Conservation (phyloP, 2,329 filamentous ascomycete species). For the Neonectria faginata region DNA sequence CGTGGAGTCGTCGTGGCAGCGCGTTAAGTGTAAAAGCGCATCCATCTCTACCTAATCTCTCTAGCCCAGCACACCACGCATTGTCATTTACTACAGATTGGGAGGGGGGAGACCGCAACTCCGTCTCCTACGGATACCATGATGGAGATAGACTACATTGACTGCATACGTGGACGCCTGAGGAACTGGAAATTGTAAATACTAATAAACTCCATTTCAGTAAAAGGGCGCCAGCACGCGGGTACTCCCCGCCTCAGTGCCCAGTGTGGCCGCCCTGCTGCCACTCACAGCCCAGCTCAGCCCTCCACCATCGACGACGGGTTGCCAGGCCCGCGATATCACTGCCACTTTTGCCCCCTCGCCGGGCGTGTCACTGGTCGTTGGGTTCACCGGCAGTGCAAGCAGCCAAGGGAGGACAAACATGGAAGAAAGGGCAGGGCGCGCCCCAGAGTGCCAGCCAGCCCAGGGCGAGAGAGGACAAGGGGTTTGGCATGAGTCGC, state of each 20-base stretch:
- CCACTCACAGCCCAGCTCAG: conserved; percentile 16
- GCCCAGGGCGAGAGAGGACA: neutral
- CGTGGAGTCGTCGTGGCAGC: no score
- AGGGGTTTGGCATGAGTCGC: neutral
- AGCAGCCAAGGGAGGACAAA: neutral
- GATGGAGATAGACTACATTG: no score
- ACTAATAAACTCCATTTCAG: neutral
- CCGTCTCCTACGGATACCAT: neutral
- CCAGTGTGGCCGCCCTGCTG: neutral
- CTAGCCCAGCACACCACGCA: neutral
- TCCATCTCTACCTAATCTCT: conserved; percentile 4
- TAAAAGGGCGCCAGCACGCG: neutral
- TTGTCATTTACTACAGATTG: neutral
- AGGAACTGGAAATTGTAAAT: conserved; percentile 4
- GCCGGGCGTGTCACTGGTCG: neutral
- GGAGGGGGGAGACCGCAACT: neutral
- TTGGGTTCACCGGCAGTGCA: neutral
- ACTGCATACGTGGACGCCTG: conserved; percentile 8
- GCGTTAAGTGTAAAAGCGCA: conserved; percentile 27
- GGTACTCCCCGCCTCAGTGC: neutral
- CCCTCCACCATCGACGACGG: conserved; percentile 16
- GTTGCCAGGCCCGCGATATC: conserved; percentile 23
- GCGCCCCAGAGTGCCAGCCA: no score
- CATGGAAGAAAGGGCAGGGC: no score
- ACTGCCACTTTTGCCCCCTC: conserved; percentile 14